Conservation (phyloP, 208 protist species). For the Crithidia acanthocephali region DNA sequence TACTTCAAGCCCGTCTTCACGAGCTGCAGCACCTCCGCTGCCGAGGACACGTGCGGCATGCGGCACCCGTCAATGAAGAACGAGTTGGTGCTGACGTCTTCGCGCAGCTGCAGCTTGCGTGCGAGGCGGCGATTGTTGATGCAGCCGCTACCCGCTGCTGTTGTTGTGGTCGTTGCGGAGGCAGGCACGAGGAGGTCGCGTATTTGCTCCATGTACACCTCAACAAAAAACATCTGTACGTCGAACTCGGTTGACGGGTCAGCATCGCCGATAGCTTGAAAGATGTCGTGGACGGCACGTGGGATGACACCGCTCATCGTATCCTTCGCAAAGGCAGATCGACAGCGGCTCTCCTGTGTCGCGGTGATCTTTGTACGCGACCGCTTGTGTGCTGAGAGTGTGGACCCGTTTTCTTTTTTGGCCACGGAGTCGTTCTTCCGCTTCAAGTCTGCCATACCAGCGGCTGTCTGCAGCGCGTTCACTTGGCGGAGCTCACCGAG, state of each 20-base stretch:
- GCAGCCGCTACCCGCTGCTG: not conserved
- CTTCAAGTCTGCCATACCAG: not conserved
- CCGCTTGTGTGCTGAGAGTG: not conserved
- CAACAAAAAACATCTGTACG: constrained; percentile 95
- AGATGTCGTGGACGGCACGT: constrained; percentile 93
- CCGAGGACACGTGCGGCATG: constrained; percentile 78
- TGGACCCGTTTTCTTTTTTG: too few relatives aligned
- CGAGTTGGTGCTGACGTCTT: constrained; percentile 60
- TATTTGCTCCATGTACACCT: constrained; percentile 98
- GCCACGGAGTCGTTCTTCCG: not conserved
- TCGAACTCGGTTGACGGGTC: constrained; percentile 89
- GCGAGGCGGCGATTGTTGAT: not conserved
- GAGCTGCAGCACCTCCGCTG: constrained; percentile 89
- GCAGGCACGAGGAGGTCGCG: constrained; percentile 91
- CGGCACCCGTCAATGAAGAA: constrained; percentile 93
- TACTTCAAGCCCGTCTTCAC: constrained; percentile 71
- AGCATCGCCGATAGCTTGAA: constrained; percentile 76
- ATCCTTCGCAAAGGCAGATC: constrained; percentile 17
- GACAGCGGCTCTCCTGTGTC: constrained; percentile 1
- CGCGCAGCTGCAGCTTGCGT: constrained; percentile 60
- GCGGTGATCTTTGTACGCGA: not conserved
- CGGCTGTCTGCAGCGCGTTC: constrained; percentile 22
- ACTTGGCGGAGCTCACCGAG: constrained; percentile 29
- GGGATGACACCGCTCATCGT: constrained; percentile 89
- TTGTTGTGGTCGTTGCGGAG: not conserved